These are phyloP conservation scores for Chrysoporthe puriensis DNA, from an alignment of 2,329 filamentous ascomycete genomes.

Conservation along the genomic window DNA sequence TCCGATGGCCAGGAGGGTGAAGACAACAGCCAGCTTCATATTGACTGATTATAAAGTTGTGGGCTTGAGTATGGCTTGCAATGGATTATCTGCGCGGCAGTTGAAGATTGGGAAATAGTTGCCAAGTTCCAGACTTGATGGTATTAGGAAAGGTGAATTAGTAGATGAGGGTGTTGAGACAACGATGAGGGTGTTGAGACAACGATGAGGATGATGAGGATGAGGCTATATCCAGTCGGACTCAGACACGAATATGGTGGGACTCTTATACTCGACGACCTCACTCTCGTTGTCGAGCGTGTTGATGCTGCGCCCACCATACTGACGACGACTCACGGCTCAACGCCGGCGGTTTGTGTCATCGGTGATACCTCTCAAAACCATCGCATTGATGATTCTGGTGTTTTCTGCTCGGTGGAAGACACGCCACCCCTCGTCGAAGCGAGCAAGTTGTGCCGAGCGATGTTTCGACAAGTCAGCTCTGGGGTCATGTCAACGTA, in stretches of 20 bases:
- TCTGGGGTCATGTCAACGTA: not conserved
- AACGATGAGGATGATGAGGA: not conserved
- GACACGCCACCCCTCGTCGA: not conserved
- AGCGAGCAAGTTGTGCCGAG: not conserved
- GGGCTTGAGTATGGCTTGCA: too few relatives aligned
- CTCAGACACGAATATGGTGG: not conserved
- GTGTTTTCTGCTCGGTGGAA: not conserved
- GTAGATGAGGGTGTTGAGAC: not conserved
- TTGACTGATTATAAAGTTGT: constrained; percentile 2
- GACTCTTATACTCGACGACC: constrained; percentile 6
- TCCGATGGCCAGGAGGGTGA: constrained; percentile 13
- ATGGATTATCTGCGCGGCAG: constrained; percentile 1
- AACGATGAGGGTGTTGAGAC: not conserved
- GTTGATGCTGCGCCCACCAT: not conserved
- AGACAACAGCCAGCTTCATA: constrained; percentile 10
- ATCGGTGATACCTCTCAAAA: not conserved
- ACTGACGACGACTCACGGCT: not conserved
- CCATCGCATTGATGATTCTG: not conserved
- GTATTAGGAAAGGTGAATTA: not conserved
- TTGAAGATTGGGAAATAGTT: not conserved
- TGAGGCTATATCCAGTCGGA: not conserved
- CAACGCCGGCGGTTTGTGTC: not conserved
- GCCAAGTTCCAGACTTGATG: constrained; percentile 15
- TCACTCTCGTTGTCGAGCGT: not conserved
- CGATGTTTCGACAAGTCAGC: constrained; percentile 1